Evolutionary conservation across 2,329 filamentous ascomycete species (phyloP).

Genomic region (Tolypocladium ophioglossoides): DNA sequence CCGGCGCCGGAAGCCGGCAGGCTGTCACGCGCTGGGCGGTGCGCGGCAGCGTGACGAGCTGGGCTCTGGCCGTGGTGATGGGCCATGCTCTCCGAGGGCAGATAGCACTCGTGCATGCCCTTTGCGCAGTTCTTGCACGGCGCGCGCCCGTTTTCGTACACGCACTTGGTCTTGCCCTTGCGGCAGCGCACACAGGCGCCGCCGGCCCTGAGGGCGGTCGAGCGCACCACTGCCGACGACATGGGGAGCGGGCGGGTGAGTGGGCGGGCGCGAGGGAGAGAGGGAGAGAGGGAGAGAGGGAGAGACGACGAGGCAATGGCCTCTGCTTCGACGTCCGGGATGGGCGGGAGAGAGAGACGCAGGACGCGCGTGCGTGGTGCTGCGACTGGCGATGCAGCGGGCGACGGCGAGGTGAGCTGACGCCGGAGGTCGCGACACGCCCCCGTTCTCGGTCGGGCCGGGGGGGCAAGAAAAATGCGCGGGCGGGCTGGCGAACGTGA

Average conservation of each 20-base stretch:
- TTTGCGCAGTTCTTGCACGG: conserved; percentile 55
- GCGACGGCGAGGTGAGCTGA: not conserved
- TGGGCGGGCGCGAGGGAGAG: not conserved
- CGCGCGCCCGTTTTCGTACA: conserved; percentile 52
- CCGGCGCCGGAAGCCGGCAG: conserved; percentile 41
- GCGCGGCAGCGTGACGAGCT: conserved; percentile 34
- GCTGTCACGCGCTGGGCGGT: conserved; percentile 42
- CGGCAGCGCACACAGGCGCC: conserved; percentile 53
- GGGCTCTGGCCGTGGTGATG: conserved; percentile 50
- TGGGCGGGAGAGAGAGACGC: not conserved
- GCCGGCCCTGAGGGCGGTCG: conserved; percentile 49
- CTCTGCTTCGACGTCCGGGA: not conserved
- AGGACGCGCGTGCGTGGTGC: not conserved
- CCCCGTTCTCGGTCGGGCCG: conserved; percentile 5
- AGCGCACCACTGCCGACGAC: conserved; percentile 40
- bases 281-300: not conserved
- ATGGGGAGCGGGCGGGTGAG: conserved; percentile 15
- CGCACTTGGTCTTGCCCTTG: conserved; percentile 54
- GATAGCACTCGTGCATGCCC: conserved; percentile 53
- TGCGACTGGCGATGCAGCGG: not conserved
- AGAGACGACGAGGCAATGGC: not conserved
- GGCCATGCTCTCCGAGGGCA: conserved; percentile 49
- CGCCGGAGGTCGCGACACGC: conserved; percentile 9
- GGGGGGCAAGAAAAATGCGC: conserved; percentile 3
- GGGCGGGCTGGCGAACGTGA: conserved; percentile 1